Percentiles rank a stretch among this genome's conserved stretches.
phyloP scores from a whole-genome alignment of 164 flowering plant species.

The Santalum album region DNA sequence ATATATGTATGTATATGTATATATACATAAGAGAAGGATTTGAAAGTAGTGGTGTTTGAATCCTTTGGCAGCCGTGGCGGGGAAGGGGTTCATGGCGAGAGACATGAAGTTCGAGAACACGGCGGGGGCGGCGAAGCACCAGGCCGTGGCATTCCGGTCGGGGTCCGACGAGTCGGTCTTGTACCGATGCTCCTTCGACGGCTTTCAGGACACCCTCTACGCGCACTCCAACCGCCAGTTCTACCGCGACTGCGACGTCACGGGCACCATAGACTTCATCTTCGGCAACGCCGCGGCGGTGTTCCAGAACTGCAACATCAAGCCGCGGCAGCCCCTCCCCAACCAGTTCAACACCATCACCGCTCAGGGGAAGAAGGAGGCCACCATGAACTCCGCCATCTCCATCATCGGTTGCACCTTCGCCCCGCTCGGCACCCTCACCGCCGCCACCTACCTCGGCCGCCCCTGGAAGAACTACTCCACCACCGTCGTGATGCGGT shows the following conservation, averaged over 20 bases:
- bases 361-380: slow-evolving; percentile 6
- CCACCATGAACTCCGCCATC: slow-evolving; percentile 5
- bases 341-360: slow-evolving; percentile 9
- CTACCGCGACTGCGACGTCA: slow-evolving; percentile 1
- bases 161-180: neutral
- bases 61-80: slow-evolving; percentile 1
- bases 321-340: neutral
- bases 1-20: no score
- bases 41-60: no score
- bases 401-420: slow-evolving; percentile 1
- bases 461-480: slow-evolving; percentile 12
- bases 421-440: neutral
- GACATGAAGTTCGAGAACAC: neutral
- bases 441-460: slow-evolving; percentile 7
- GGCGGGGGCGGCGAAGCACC: slow-evolving; percentile 4
- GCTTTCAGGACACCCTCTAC: slow-evolving; percentile 5
- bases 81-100: neutral
- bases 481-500: slow-evolving; percentile 11
- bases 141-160: slow-evolving; percentile 3
- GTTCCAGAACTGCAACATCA: slow-evolving; percentile 9
- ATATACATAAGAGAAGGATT: no score
- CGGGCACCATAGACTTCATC: slow-evolving; percentile 5
- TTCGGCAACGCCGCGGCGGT: slow-evolving; percentile 7
- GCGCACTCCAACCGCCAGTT: slow-evolving; percentile 2
- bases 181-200: slow-evolving; percentile 3